Evolutionary conservation across 257 asterid genomes (phyloP).

Genomic region (Primulina eburnea): DNA sequence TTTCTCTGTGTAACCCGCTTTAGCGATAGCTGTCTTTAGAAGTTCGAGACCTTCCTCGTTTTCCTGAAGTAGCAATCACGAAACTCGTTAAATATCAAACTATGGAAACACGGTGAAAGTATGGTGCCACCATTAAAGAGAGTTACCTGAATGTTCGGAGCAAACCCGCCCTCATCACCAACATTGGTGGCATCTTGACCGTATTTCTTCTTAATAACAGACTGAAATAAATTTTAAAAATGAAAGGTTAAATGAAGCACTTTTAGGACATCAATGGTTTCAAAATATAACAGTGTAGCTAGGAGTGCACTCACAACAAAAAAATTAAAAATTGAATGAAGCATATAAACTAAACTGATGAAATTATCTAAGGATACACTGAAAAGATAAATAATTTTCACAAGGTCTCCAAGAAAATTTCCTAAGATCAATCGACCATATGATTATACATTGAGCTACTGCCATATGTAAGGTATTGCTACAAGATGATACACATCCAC

Average conservation of each 20-base stretch:
- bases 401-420: too few relatives aligned
- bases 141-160: conserved; percentile 88
- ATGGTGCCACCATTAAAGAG: not conserved
- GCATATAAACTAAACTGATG: not conserved
- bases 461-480: not conserved
- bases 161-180: conserved; percentile 99
- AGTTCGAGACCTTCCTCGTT: conserved; percentile 98
- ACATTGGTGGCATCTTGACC: conserved; percentile 98
- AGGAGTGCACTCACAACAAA: not conserved
- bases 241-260: not conserved
- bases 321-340: not conserved
- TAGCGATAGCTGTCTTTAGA: conserved; percentile 91
- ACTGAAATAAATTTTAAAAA: conserved; percentile 32
- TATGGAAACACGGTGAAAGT: not conserved
- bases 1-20: conserved; percentile 89
- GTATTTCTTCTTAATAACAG: conserved; percentile 95
- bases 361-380: not conserved
- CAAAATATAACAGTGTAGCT: not conserved
- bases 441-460: not conserved
- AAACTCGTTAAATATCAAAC: not conserved
- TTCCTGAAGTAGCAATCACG: conserved; percentile 51
- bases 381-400: not conserved
- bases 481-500: not conserved
- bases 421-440: not conserved
- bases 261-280: too few relatives aligned